These are phyloP conservation scores for Geranium rotundifolium DNA, from an alignment of 345 rosid species.

Conservation along the genomic window DNA sequence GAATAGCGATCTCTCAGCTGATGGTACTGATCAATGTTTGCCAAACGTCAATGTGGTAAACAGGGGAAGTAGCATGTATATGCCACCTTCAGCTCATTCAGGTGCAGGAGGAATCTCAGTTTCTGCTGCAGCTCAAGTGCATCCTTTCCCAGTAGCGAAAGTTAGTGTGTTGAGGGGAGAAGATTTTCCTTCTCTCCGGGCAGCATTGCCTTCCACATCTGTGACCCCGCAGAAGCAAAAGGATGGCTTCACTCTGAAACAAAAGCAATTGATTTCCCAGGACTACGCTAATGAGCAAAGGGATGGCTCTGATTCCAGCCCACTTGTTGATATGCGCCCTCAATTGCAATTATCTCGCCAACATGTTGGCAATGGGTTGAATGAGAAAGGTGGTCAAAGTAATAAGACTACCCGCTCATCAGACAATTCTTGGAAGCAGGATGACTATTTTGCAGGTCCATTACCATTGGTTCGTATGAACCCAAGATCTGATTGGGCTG, in stretches of 20 bases:
- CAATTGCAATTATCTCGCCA: constrained; percentile 36
- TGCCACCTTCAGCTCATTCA: constrained; percentile 40
- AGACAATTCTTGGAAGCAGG: constrained; percentile 46
- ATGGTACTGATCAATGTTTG: constrained; percentile 25
- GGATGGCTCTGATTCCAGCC: constrained; percentile 20
- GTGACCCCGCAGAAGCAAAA: constrained; percentile 60
- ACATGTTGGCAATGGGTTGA: constrained; percentile 22
- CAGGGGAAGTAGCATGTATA: constrained; percentile 31
- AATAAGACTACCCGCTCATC: constrained; percentile 24
- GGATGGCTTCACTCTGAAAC: constrained; percentile 54
- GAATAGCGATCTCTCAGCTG: constrained; percentile 15
- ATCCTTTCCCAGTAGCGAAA: constrained; percentile 34
- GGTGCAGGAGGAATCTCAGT: constrained; percentile 17
- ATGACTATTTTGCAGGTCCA: constrained; percentile 54
- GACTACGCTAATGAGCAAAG: constrained; percentile 31
- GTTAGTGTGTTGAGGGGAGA: constrained; percentile 73
- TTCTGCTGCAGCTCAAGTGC: constrained; percentile 21
- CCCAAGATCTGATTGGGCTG: constrained; percentile 97
- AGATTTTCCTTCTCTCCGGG: constrained; percentile 87
- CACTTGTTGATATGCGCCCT: constrained; percentile 53
- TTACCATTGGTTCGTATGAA: constrained; percentile 65
- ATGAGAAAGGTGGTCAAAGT: constrained; percentile 28
- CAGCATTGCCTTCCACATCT: constrained; percentile 46
- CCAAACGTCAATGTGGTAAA: constrained; percentile 33
- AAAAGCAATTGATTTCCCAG: constrained; percentile 41